Percentiles rank a stretch among this genome's conserved stretches.
Conservation (phyloP, 495 filamentous ascomycete genomes). For the Aspergillus nanangensis region DNA sequence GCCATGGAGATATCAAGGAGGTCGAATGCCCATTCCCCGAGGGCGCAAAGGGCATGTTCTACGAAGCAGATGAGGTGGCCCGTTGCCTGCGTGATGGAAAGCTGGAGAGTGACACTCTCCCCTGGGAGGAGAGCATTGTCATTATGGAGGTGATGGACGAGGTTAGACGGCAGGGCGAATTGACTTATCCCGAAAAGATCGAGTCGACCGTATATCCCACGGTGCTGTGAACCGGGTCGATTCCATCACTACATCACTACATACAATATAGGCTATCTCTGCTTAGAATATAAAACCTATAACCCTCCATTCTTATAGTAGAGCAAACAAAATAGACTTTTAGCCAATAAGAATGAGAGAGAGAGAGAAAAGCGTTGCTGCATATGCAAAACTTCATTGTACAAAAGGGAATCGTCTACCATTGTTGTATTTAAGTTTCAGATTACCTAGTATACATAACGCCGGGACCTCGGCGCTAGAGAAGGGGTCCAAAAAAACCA, state of each 20-base stretch:
- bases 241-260: too few species aligned
- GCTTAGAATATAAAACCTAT: too few species aligned
- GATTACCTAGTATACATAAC: constrained; percentile 25
- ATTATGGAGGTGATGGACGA: constrained; percentile 96
- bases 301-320: too few species aligned
- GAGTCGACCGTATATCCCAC: constrained; percentile 67
- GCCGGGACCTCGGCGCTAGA: constrained; percentile 11
- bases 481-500: constrained; percentile 10
- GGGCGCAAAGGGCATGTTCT: constrained; percentile 83
- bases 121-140: constrained; percentile 78
- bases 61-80: constrained; percentile 89
- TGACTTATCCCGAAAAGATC: constrained; percentile 78
- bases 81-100: constrained; percentile 79
- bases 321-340: too few species aligned
- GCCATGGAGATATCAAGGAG: constrained; percentile 45
- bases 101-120: constrained; percentile 67
- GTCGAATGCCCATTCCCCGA: constrained; percentile 61
- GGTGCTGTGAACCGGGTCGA: constrained; percentile 22
- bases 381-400: too few species aligned
- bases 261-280: too few species aligned
- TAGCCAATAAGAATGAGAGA: too few species aligned
- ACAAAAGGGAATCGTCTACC: background rate
- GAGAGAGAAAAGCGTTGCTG: too few species aligned
- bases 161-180: constrained; percentile 69
- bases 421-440: background rate